Evolutionary conservation across 495 filamentous ascomycete species (phyloP), one percentile per base, ranked within the genome.

Genomic region (Lasiosphaeria hispida): DNA sequence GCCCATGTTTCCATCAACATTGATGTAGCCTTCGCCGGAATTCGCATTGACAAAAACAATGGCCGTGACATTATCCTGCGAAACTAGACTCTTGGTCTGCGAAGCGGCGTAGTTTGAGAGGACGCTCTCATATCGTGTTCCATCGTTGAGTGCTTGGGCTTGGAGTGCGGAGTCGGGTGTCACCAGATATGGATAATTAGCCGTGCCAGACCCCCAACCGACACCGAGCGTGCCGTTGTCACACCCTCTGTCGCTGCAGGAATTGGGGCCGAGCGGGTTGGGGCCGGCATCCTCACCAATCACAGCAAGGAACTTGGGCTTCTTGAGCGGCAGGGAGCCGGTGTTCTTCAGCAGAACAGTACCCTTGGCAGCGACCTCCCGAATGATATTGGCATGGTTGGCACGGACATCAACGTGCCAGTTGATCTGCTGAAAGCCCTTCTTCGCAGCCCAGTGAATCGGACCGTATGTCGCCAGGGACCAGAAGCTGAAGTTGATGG

Each of bases 21-120:
- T 80, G 66, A 97, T 89, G 72, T 83, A 98, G 3, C 85, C 91
- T 75, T 98, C 94, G 15, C 94, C 94, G 1, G 86, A 82, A 70
- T 96, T 84, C 2, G 92, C 83, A 63, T 95, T 95, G 59, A 88
- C 92, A 62, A 97, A 98, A 7, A 95, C 91, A 35, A 98, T 81
- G 33, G 89, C 84, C 1, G 74, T 79, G 15, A 85, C 88, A 39
- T 81, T 81, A 14, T 85, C 86, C 64, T 88, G 87, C 10, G 74
- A 67, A 11, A 91, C 91, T 10, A 89, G 74, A 0, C 77, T 64
- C 15, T 78, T 74, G 33, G 89, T 89, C 30, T 73, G 60, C 59
- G 82, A 66, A 8, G 65, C 69, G 10, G 84, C 82, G 61, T 84
- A 88, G 74, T 96, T 90, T 58, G 93, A 76, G 17, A 87, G 85